Evolutionary conservation across 2,329 filamentous ascomycete genomes (phyloP).

Genomic region (Fusarium fujikuroi): DNA sequence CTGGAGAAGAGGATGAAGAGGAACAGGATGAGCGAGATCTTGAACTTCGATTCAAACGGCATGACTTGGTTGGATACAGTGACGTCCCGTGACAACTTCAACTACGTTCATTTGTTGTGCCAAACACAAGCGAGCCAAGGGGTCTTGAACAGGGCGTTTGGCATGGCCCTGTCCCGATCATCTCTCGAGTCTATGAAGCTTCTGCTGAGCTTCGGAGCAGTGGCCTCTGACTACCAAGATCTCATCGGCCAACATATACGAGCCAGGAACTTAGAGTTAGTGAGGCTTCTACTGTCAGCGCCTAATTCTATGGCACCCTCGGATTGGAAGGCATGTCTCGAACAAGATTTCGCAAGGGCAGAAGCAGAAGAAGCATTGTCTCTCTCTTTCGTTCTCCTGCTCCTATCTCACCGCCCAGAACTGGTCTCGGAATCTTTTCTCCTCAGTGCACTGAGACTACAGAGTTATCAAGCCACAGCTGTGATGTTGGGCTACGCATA

Average conservation of each 20-base stretch:
- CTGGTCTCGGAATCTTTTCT: neutral
- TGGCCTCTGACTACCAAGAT: neutral
- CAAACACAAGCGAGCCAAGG: slow-evolving; percentile 2
- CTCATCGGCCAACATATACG: neutral
- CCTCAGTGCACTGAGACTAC: neutral
- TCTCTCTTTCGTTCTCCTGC: neutral
- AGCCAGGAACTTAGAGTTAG: neutral
- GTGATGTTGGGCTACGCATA: slow-evolving; percentile 5
- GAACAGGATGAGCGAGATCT: neutral
- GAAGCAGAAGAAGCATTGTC: neutral
- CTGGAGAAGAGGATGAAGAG: slow-evolving; percentile 30
- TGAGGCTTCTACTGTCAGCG: slow-evolving; percentile 6
- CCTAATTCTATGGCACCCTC: neutral
- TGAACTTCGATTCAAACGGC: neutral
- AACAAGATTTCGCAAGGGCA: neutral
- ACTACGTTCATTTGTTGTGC: slow-evolving; percentile 21
- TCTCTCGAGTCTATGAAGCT: neutral
- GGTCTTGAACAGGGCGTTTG: slow-evolving; percentile 5
- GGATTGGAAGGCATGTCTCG: neutral
- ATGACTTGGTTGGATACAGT: slow-evolving; percentile 18
- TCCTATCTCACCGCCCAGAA: neutral
- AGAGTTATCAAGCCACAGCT: neutral
- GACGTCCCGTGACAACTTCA: neutral
- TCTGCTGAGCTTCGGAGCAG: slow-evolving; percentile 17
- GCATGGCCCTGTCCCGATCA: neutral